Evolutionary conservation across 2,329 filamentous ascomycete species (phyloP).

Genomic region (Hymenoscyphus salicellus): DNA sequence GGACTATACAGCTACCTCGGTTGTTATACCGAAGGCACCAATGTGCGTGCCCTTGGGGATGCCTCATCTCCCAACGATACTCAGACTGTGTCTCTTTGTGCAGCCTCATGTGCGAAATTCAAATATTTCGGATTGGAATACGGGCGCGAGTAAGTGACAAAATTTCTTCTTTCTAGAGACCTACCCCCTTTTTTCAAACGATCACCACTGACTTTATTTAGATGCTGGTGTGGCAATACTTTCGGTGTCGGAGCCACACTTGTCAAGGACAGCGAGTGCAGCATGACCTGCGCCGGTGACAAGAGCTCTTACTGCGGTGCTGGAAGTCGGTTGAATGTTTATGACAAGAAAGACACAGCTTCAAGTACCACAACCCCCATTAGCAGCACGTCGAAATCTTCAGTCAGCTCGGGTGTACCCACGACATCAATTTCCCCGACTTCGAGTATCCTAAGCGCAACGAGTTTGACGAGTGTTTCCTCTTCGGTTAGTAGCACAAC

Average conservation of each 20-base stretch:
- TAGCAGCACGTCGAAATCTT: neutral
- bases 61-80: constrained; percentile 23
- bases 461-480: constrained; percentile 5
- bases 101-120: constrained; percentile 18
- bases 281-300: constrained; percentile 29
- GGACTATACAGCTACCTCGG: constrained; percentile 30
- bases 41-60: constrained; percentile 25
- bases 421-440: neutral
- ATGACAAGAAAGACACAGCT: constrained; percentile 19
- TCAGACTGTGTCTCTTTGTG: constrained; percentile 35
- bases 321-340: constrained; percentile 29
- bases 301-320: constrained; percentile 35
- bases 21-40: constrained; percentile 33
- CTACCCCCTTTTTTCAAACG: too few species aligned
- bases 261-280: constrained; percentile 19
- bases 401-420: neutral
- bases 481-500: neutral
- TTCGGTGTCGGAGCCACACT: constrained; percentile 18
- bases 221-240: constrained; percentile 29
- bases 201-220: neutral
- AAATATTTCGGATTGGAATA: constrained; percentile 25
- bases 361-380: constrained; percentile 21
- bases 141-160: constrained; percentile 16
- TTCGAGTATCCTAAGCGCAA: neutral
- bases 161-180: neutral